Evolutionary conservation across 78 protist species (phyloP).

Genomic region (Tieghemostelium lacteum): DNA sequence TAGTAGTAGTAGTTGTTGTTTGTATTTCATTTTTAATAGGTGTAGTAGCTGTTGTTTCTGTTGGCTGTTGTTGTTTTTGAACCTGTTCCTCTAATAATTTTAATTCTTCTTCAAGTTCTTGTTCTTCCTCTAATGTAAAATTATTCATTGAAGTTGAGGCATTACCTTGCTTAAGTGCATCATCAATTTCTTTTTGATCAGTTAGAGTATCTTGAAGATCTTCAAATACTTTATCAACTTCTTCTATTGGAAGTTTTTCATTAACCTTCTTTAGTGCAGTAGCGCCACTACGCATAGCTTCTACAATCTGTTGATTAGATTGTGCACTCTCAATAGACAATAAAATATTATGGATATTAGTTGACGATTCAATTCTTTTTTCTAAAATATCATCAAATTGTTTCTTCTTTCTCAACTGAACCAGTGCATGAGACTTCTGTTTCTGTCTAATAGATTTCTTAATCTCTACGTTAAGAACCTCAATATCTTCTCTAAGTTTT

Average conservation of each 20-base stretch:
- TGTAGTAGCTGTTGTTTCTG: background rate
- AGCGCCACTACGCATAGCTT: constrained; percentile 32
- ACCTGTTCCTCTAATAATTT: constrained; percentile 14
- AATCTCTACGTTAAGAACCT: background rate
- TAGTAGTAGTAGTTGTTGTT: constrained; percentile 19
- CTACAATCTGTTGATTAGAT: constrained; percentile 59
- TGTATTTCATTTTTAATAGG: background rate
- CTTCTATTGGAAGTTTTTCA: constrained; percentile 37
- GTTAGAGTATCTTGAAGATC: constrained; percentile 39
- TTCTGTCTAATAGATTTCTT: background rate
- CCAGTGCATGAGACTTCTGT: constrained; percentile 26
- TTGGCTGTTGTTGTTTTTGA: constrained; percentile 12
- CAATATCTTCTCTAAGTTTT: constrained; percentile 9
- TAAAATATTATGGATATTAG: constrained; percentile 37
- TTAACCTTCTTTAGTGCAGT: constrained; percentile 34
- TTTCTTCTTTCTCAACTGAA: constrained; percentile 46
- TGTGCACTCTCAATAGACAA: constrained; percentile 30
- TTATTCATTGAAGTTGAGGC: background rate
- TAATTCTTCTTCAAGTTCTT: constrained; percentile 35
- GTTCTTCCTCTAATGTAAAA: constrained; percentile 3
- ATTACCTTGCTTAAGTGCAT: constrained; percentile 31
- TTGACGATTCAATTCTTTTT: constrained; percentile 12
- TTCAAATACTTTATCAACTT: constrained; percentile 43
- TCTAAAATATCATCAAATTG: constrained; percentile 6
- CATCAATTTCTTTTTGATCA: constrained; percentile 72